Evolutionary conservation across 345 rosid genomes (phyloP).

Genomic region (Orychophragmus violaceus): DNA sequence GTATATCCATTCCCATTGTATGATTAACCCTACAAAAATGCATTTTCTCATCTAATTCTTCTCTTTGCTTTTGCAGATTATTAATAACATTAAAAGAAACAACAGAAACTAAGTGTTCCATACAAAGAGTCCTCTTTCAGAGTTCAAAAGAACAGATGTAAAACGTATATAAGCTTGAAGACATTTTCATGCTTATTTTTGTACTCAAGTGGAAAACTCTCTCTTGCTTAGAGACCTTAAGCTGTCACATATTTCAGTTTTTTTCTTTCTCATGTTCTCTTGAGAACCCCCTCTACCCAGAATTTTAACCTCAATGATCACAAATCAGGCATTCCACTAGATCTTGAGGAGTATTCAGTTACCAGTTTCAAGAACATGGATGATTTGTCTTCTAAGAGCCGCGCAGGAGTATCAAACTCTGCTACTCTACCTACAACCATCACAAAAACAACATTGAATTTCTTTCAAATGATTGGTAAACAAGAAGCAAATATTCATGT

Average conservation of each 20-base stretch:
- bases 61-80: conserved; percentile 1
- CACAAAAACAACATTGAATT: neutral
- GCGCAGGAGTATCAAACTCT: conserved; percentile 79
- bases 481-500: neutral
- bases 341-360: conserved; percentile 85
- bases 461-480: neutral
- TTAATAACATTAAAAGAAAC: conserved; percentile 5
- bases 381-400: conserved; percentile 83
- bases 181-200: neutral
- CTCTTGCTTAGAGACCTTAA: conserved; percentile 15
- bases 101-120: conserved; percentile 9
- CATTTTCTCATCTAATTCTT: neutral
- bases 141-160: conserved; percentile 11
- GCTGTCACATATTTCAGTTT: conserved; percentile 14
- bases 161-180: conserved; percentile 5
- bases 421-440: conserved; percentile 72
- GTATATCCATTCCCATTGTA: too few species aligned
- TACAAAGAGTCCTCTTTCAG: conserved; percentile 18
- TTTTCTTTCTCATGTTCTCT: conserved; percentile 5
- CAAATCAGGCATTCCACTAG: conserved; percentile 82
- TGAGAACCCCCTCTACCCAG: neutral
- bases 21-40: too few species aligned
- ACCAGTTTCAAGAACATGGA: conserved; percentile 95
- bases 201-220: neutral
- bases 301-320: conserved; percentile 27